A percentile compares a stretch with the other conserved stretches of the same genome.
These are phyloP conservation scores for Haplosporangium gracile DNA, from an alignment of 192 early-diverging fungal genomes.

Conservation along the genomic window DNA sequence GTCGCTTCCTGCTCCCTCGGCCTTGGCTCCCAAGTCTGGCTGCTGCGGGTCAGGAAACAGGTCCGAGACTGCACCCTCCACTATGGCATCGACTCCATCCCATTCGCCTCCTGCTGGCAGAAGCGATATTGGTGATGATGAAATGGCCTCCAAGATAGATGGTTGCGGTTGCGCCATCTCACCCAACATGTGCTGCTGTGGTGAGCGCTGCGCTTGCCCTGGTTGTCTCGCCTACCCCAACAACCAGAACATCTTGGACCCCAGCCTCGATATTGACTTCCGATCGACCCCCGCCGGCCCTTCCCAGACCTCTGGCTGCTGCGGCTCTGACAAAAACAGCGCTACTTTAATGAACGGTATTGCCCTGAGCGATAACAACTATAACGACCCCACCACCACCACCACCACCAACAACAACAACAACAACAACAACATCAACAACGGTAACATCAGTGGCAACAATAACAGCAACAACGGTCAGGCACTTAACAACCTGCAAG, in stretches of 20 bases:
- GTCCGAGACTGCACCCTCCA: constrained; percentile 14
- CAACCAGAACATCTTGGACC: constrained; percentile 29
- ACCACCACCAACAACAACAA: neutral
- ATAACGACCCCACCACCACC: neutral
- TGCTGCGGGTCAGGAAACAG: constrained; percentile 17
- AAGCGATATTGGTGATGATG: constrained; percentile 43
- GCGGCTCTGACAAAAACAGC: constrained; percentile 2
- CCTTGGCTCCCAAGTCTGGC: constrained; percentile 14
- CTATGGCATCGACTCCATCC: constrained; percentile 22
- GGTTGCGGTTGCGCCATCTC: constrained; percentile 56
- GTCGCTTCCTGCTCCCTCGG: neutral
- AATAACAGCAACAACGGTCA: neutral
- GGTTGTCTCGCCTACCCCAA: constrained; percentile 56
- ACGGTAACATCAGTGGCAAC: too few relatives aligned
- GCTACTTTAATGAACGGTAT: constrained; percentile 13
- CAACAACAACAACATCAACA: neutral
- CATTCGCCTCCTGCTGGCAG: constrained; percentile 50
- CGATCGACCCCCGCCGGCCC: neutral
- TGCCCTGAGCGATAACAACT: neutral
- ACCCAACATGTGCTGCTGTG: constrained; percentile 54
- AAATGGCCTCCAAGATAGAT: constrained; percentile 8
- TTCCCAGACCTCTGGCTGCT: neutral
- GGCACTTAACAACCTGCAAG: constrained; percentile 1
- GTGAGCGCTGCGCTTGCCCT: constrained; percentile 50
- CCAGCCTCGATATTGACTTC: neutral